These are phyloP conservation scores for Albifimbria verrucaria DNA, from an alignment of 2,329 filamentous ascomycete species.

Conservation along the genomic window DNA sequence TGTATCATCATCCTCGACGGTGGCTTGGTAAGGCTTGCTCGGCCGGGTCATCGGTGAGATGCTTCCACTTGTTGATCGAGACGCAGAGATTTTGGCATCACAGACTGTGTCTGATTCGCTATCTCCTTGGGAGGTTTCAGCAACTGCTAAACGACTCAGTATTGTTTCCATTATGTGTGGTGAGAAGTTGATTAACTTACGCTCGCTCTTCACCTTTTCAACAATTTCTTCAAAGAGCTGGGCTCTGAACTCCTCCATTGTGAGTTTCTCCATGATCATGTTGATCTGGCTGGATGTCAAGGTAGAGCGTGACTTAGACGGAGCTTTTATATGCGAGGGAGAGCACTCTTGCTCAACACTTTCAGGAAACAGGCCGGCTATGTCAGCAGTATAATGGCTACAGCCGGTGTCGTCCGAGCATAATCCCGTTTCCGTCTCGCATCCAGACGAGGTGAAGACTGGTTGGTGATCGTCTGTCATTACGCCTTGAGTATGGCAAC, in stretches of 20 bases:
- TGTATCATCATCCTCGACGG: conserved; percentile 14
- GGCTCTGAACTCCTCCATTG: conserved; percentile 21
- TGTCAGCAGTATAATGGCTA: background rate
- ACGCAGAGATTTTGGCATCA: conserved; percentile 5
- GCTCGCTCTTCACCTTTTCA: conserved; percentile 22
- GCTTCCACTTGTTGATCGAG: conserved; percentile 16
- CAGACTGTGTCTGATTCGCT: background rate
- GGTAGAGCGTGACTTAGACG: background rate
- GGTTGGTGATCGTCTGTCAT: background rate
- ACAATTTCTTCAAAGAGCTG: conserved; percentile 22
- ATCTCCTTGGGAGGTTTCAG: background rate
- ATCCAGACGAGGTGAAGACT: background rate
- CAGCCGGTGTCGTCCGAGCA: background rate
- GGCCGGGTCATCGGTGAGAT: conserved; percentile 1
- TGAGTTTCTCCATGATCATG: conserved; percentile 17
- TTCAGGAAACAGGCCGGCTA: background rate
- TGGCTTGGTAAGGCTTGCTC: conserved; percentile 11
- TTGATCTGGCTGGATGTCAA: conserved; percentile 12
- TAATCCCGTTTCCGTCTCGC: background rate
- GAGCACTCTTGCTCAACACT: background rate
- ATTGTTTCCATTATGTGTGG: too few relatives aligned
- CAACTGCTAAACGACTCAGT: too few relatives aligned
- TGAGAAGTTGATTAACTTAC: conserved; percentile 8
- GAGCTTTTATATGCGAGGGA: background rate
- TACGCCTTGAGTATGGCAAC: background rate